Evolutionary conservation across 257 asterid genomes (phyloP).

Genomic region (Solanum chilense): DNA sequence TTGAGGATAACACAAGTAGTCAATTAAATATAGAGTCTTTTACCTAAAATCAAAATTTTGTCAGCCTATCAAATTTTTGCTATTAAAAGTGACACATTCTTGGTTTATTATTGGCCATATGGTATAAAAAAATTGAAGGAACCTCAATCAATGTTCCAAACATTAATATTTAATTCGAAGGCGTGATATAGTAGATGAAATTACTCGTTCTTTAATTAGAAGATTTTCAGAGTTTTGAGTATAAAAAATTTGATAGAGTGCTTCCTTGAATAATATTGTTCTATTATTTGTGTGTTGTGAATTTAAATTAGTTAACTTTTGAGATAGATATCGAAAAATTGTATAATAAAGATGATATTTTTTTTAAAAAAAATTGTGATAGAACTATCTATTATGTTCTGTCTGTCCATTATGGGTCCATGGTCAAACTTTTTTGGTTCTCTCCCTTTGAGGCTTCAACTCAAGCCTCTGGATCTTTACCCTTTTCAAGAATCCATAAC

Average conservation of each 20-base stretch:
- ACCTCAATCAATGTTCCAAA: constrained; percentile 2
- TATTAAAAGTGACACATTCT: not conserved
- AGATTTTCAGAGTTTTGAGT: accelerated
- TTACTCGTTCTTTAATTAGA: accelerated
- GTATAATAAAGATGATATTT: too few species aligned
- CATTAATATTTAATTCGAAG: not conserved
- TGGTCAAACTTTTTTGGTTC: constrained; percentile 33
- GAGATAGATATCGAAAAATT: accelerated
- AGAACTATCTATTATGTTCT: constrained; percentile 10
- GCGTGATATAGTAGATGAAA: not conserved
- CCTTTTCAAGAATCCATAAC: not conserved
- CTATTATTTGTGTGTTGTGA: not conserved
- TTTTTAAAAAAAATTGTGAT: not conserved
- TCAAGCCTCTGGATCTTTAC: constrained; percentile 5
- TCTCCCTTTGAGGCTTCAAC: not conserved
- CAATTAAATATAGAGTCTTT: not conserved
- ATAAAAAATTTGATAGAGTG: not conserved
- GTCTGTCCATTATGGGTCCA: constrained; percentile 48
- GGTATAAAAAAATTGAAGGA: not conserved
- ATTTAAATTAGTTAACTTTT: not conserved
- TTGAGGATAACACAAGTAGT: not conserved
- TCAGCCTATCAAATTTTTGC: not conserved
- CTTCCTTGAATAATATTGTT: not conserved
- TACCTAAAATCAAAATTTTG: not conserved
- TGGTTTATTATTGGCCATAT: not conserved